These are phyloP conservation scores for Inga oerstediana DNA, from an alignment of 306 rosid genomes.

Conservation along the genomic window DNA sequence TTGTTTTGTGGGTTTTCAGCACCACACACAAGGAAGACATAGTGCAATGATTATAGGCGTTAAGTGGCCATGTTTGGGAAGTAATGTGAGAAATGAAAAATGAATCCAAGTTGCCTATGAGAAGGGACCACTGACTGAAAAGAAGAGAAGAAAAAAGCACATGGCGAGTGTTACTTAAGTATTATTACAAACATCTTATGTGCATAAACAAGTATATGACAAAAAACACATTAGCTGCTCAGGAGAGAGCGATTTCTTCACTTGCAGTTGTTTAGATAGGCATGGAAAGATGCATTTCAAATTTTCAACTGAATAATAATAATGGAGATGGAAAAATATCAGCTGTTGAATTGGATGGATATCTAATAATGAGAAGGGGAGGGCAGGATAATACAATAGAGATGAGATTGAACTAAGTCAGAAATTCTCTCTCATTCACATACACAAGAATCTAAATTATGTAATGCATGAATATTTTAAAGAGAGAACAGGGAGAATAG, in stretches of 20 bases:
- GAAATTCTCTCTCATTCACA: neutral
- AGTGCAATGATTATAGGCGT: slow-evolving; percentile 52
- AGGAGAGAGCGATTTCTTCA: neutral
- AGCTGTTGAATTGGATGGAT: neutral
- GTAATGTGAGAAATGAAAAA: neutral
- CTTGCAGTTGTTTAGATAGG: neutral
- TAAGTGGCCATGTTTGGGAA: slow-evolving; percentile 52
- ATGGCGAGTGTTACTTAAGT: neutral
- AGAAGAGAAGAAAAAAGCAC: neutral
- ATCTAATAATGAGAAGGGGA: neutral
- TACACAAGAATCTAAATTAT: neutral
- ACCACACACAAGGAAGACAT: slow-evolving; percentile 40
- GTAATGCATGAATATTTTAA: neutral
- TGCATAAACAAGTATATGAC: neutral
- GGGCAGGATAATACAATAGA: neutral
- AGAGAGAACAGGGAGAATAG: neutral
- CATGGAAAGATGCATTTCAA: neutral
- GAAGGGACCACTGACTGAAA: slow-evolving; percentile 28
- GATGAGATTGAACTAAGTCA: neutral
- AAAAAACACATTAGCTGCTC: neutral
- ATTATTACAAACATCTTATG: neutral
- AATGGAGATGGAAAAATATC: neutral
- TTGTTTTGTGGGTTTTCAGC: slow-evolving; percentile 36
- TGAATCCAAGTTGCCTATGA: slow-evolving; percentile 27
- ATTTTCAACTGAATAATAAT: neutral